Percentiles rank a stretch among this genome's conserved stretches.
Evolutionary conservation across 495 filamentous ascomycete species (phyloP).

Genomic region (Penicillium egyptiacum): DNA sequence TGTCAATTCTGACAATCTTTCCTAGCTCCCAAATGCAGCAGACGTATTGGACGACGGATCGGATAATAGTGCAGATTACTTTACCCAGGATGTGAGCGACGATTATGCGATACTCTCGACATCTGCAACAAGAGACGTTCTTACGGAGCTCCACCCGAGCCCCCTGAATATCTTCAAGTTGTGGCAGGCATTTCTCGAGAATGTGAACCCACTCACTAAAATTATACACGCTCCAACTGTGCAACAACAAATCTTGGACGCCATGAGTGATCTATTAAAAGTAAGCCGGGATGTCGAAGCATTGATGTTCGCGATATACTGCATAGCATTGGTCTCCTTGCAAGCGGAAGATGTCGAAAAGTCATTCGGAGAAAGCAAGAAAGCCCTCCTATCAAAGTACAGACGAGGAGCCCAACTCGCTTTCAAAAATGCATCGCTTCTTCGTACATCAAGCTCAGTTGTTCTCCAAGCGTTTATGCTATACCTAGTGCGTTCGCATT

Average conservation of each 20-base stretch:
- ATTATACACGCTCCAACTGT: slow-evolving; percentile 67
- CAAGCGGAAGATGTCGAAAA: slow-evolving; percentile 37
- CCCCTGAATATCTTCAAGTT: slow-evolving; percentile 68
- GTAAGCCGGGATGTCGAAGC: slow-evolving; percentile 41
- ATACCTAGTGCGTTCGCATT: slow-evolving; percentile 35
- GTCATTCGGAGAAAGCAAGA: slow-evolving; percentile 44
- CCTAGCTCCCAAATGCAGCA: slow-evolving; percentile 49
- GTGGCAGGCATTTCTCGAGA: slow-evolving; percentile 68
- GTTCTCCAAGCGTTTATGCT: slow-evolving; percentile 49
- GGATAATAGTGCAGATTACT: slow-evolving; percentile 20
- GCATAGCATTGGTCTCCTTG: slow-evolving; percentile 42
- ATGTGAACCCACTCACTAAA: slow-evolving; percentile 68
- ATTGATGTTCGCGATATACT: slow-evolving; percentile 53
- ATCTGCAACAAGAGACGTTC: slow-evolving; percentile 12
- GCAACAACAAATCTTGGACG: slow-evolving; percentile 43
- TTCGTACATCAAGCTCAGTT: slow-evolving; percentile 44
- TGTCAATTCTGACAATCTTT: background rate
- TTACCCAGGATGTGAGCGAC: slow-evolving; percentile 23
- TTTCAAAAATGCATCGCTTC: slow-evolving; percentile 46
- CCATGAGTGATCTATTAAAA: slow-evolving; percentile 31
- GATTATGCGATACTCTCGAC: slow-evolving; percentile 27
- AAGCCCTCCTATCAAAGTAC: slow-evolving; percentile 40
- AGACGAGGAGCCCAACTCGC: slow-evolving; percentile 45
- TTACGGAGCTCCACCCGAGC: slow-evolving; percentile 56
- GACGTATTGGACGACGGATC: slow-evolving; percentile 37